Evolutionary conservation across 495 filamentous ascomycete species (phyloP).

Genomic region (Penicillium longicatenatum): DNA sequence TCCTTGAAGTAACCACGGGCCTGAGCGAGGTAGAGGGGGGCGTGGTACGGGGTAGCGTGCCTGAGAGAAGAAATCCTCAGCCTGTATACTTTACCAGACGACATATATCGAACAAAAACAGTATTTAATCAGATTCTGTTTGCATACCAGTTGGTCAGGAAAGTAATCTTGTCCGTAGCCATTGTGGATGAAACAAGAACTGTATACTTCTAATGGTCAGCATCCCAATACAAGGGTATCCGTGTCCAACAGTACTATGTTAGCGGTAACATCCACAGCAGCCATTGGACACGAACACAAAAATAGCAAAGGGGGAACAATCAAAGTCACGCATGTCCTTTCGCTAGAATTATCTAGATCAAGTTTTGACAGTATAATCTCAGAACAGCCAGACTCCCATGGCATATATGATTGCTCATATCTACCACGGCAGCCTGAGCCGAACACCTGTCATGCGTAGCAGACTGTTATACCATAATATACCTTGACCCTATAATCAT

Average conservation of each 20-base stretch:
- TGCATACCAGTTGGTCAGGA: slow-evolving; percentile 69
- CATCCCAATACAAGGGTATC: slow-evolving; percentile 16
- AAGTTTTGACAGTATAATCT: slow-evolving; percentile 75
- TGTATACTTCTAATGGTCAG: slow-evolving; percentile 25
- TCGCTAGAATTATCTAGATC: slow-evolving; percentile 85
- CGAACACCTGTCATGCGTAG: slow-evolving; percentile 65
- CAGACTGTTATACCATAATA: slow-evolving; percentile 55
- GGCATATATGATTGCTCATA: not conserved
- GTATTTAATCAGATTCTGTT: slow-evolving; percentile 7
- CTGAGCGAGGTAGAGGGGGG: slow-evolving; percentile 69
- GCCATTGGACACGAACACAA: slow-evolving; percentile 18
- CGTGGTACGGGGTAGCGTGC: slow-evolving; percentile 75
- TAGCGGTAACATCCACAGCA: not conserved
- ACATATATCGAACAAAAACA: not conserved
- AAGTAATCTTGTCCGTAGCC: slow-evolving; percentile 75
- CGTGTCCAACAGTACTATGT: slow-evolving; percentile 6
- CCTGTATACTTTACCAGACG: slow-evolving; percentile 4
- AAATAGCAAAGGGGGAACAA: slow-evolving; percentile 44
- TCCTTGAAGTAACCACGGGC: slow-evolving; percentile 69
- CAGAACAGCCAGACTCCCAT: slow-evolving; percentile 48
- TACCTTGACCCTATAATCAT: slow-evolving; percentile 57
- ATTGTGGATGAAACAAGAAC: slow-evolving; percentile 46
- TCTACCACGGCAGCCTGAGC: slow-evolving; percentile 14
- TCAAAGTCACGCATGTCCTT: slow-evolving; percentile 70
- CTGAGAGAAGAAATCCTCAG: slow-evolving; percentile 46